Base-by-base conservation (phyloP, 2,329 filamentous ascomycete genomes). In the Amauroascus niger region DNA sequence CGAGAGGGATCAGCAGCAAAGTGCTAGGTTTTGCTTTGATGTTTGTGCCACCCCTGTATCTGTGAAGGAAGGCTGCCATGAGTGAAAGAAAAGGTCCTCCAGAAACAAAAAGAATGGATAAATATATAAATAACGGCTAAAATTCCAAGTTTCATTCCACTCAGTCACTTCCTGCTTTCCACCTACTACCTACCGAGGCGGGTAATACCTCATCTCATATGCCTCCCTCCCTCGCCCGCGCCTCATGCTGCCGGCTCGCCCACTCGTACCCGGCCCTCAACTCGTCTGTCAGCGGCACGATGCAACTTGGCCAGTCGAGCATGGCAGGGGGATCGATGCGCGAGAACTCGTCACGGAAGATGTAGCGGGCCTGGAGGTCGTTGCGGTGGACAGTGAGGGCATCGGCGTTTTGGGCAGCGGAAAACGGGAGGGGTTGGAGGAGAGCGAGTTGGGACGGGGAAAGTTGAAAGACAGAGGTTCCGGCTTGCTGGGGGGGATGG, bases 291-390 rank as follows among this genome's bases (percentile, higher is more conserved):
- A 48, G 45, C 26, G 45, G 45, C 45, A 18, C 32, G 26, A 48
- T 48, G 26, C 45, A 48, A 32, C 45, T 48, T 33, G 45, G 45
- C 45, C 45, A 24, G 26, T 48, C 20, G 26, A 28, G 16, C 45
- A 48, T 20, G 35, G 35, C 35, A 39, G 35, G 35, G 20, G 45
- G 45, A n/a, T 48, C 20, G 32, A 48, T 48, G 45, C 45, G 45
- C 26, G 45, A 48, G 26, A 30, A 48, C 26, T 48, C 45, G 32
- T 48, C 45, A 48, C 45, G 45, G 45, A 48, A 48, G 26, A 48
- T 48, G 45, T 32, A 18, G 45, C 26, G 45, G 26, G 45, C 20
- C 45, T 32, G 45, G 45, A 48, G 45, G 45, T 48, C 45, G 32
- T 48, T 48, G 45, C 45, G 45, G n/a, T 48, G 45, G 32, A 48